Evolutionary conservation across 2,329 filamentous ascomycete genomes (phyloP), one percentile per base, ranked within the genome.

Genomic region (Penicillium polonicum): DNA sequence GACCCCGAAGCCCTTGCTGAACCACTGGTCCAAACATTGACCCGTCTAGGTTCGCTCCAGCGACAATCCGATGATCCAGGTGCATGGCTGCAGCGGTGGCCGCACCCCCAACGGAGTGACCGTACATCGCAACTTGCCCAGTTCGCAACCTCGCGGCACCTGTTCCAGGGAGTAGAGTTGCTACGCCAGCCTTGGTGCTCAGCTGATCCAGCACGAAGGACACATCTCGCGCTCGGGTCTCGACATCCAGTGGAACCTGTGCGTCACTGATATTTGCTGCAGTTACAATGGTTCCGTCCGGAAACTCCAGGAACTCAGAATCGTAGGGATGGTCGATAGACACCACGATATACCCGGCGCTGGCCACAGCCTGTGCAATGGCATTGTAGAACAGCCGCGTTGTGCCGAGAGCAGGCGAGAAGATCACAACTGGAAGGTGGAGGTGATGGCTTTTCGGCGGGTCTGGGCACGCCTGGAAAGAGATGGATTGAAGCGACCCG

Each of bases 241-340:
- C 10, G 21, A 62, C 19, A 27, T 50, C 60, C 19, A 48, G 38
- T 21, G 39, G n/a, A n/a, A 51, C 25, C 38, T 59, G 42, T 7
- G 49, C 36, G 15, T 61, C 50, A 23, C 4, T 56, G 25, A 57
- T 52, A 29, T 62, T 58, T 39, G 48, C 35, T 3, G 43, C 57
- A 43, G 60, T 43, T 8, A 68, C 46, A 2, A 55, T 44, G 19
- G 33, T 33, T n/a, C 62, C 66, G 41, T 74, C 65, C 0, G 72
- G 70, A 21, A 70, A 76, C 27, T 69, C 67, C 7, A 76, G 67
- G 19, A 75, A 67, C 10, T 67, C 60, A 0, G 66, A 64, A 58
- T 76, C 74, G 48, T 73, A 73, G 4, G 74, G 69, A 49, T 75
- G 73, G 48, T 76, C 74, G 23, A 76, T 59, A 5, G 70, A 68